phyloP scores from a whole-genome alignment of 768 basidiomycete genomes.

The Multifurca ochricompacta region DNA sequence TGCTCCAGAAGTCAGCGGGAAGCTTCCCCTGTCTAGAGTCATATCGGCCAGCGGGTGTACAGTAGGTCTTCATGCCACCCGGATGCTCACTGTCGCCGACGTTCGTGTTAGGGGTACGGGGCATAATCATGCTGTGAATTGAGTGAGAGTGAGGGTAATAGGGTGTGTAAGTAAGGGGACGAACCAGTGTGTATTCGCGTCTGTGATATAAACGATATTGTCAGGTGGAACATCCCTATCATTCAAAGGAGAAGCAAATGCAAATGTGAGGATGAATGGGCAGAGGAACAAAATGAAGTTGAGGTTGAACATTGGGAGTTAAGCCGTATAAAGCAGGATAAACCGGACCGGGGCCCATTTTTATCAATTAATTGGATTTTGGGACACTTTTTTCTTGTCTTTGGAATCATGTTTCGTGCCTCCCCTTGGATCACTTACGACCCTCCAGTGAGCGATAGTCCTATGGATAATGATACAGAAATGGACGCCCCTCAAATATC shows the following conservation, averaged over 20 bases:
- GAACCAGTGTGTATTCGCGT: constrained; percentile 39
- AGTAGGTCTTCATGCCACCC: constrained; percentile 49
- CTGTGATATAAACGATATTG: constrained; percentile 46
- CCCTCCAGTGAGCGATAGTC: constrained; percentile 11
- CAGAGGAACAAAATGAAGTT: background rate
- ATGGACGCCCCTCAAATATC: constrained; percentile 85
- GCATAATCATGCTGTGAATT: constrained; percentile 17
- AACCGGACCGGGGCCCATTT: too few relatives aligned
- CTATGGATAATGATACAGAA: constrained; percentile 37
- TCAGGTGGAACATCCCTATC: constrained; percentile 25
- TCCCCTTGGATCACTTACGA: constrained; percentile 55
- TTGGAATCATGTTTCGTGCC: constrained; percentile 43
- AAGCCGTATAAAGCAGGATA: too few relatives aligned
- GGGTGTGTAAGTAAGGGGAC: constrained; percentile 23
- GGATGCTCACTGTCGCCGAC: constrained; percentile 51
- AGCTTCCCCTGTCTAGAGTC: constrained; percentile 39
- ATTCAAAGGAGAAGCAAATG: constrained; percentile 1
- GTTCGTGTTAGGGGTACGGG: constrained; percentile 40
- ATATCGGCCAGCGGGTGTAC: constrained; percentile 36
- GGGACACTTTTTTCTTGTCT: too few relatives aligned
- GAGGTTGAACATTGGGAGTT: too few relatives aligned
- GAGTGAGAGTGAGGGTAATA: background rate
- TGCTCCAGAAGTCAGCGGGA: constrained; percentile 42
- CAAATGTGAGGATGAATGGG: too few relatives aligned
- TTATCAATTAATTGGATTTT: too few relatives aligned